Evolutionary conservation across 2,329 filamentous ascomycete species (phyloP).

Genomic region (Colletotrichum liriopes): DNA sequence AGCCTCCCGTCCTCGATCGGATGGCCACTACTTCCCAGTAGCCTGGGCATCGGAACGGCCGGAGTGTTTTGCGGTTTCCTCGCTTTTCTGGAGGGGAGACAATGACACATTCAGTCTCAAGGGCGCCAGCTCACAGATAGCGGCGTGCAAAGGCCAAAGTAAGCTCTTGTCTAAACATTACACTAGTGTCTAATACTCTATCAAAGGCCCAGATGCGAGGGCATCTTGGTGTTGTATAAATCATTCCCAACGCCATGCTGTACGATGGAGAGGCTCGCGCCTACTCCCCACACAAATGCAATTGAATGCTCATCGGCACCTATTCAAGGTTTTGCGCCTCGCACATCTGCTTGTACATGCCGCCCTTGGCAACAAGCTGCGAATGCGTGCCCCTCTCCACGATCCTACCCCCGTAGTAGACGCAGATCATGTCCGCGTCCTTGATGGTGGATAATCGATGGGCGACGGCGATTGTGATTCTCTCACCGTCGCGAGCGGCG

Average conservation of each 20-base stretch:
- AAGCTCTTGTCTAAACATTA: not conserved
- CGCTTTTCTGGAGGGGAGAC: no score
- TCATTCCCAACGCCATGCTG: conserved; percentile 2
- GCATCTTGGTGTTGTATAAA: not conserved
- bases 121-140: not conserved
- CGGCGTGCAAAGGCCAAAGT: not conserved
- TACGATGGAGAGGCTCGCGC: not conserved
- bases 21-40: no score
- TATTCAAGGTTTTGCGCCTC: conserved; percentile 59
- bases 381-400: conserved; percentile 74
- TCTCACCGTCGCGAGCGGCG: conserved; percentile 49
- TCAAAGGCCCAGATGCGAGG: not conserved
- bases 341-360: conserved; percentile 70
- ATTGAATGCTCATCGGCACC: not conserved
- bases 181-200: not conserved
- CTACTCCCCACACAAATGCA: not conserved
- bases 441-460: conserved; percentile 72
- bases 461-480: conserved; percentile 76
- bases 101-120: no score
- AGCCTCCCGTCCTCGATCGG: no score
- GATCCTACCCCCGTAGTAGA: conserved; percentile 71
- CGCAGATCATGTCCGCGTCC: conserved; percentile 73
- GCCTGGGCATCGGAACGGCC: no score
- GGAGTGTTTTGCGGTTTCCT: not conserved
- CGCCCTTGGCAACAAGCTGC: conserved; percentile 66